Evolutionary conservation across 1,284 basidiomycete genomes (phyloP), one percentile per base, ranked within the genome.

Genomic region (Wallemia mellicola): DNA sequence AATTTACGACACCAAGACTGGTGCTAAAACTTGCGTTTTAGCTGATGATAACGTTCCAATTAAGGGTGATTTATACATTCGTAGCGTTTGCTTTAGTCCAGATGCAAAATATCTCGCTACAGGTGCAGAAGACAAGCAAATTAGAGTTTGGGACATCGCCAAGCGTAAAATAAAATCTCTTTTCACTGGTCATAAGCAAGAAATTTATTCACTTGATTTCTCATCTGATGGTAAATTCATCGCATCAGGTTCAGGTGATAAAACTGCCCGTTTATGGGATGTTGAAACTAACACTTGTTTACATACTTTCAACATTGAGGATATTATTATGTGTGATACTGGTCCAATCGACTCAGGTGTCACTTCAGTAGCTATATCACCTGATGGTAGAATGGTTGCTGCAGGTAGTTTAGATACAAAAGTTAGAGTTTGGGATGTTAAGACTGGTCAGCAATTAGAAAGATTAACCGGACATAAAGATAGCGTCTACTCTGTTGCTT

Each of bases 161-260:
- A 79, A 79, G 67, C 79, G 79, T 65, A 75, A 77, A 57, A 81
- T 87, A 64, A 74, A 77, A 61, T 79, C 77, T 61, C 74, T 83
- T 24, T 83, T 89, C 63, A 77, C 81, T 58, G 88, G 86, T 1
- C 88, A 92, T 71, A 79, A 81, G 67, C 82, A 86, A 66, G 87
- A 88, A 70, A 87, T 92, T 64, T 92, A 89, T 70, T 85, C 85
- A 2, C 77, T 92, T 61, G 85, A 87, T 67, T 89, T 87, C 68
- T 82, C 82, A 9, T 71, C 76, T 25, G 83, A 91, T 66, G 86
- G 86, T 5, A 74, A 79, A 15, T 77, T 82, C 64, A 79, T 92
- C 62, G 82, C 87, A n/a, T 86, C 83, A 14, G 87, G 86, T 19
- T 86, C 83, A 0, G 85, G 84, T 2, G 88, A 92, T 71, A 82